phyloP scores from a whole-genome alignment of 2,329 filamentous ascomycete species.

The Zalaria obscura region DNA sequence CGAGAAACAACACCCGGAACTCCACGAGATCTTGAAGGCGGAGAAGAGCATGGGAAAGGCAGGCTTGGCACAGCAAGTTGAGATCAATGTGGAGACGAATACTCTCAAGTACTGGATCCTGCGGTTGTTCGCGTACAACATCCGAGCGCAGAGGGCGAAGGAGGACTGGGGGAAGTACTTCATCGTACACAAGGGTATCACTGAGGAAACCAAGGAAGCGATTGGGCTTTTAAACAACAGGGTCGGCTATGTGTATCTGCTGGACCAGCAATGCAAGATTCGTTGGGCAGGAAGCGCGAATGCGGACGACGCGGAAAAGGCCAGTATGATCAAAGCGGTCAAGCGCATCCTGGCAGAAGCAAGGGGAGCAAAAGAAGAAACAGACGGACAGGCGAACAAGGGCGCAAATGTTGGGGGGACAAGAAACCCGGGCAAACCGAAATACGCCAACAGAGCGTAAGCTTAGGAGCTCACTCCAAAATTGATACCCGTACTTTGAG shows the following conservation, averaged over 20 bases:
- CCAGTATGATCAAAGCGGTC: slow-evolving; percentile 51
- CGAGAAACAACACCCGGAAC: slow-evolving; percentile 50
- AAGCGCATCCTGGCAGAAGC: slow-evolving; percentile 47
- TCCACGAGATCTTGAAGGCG: slow-evolving; percentile 46
- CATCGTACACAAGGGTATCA: slow-evolving; percentile 42
- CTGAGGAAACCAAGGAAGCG: slow-evolving; percentile 40
- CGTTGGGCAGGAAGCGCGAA: slow-evolving; percentile 81
- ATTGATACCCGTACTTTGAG: no score
- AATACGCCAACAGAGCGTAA: slow-evolving; percentile 1
- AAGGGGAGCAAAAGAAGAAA: slow-evolving; percentile 11
- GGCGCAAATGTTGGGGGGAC: background rate
- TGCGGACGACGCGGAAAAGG: slow-evolving; percentile 50
- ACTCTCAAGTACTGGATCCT: slow-evolving; percentile 45
- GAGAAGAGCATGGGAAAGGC: slow-evolving; percentile 25
- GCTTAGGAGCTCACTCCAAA: background rate
- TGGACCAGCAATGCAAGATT: slow-evolving; percentile 78
- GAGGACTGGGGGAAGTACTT: slow-evolving; percentile 45
- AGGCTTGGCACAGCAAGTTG: slow-evolving; percentile 54
- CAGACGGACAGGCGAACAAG: no score
- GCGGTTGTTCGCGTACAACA: slow-evolving; percentile 35
- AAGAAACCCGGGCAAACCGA: background rate
- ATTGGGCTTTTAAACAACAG: slow-evolving; percentile 70
- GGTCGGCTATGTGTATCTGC: slow-evolving; percentile 84
- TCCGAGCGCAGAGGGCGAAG: slow-evolving; percentile 32
- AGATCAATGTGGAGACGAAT: slow-evolving; percentile 82